Conservation (phyloP, 345 rosid genomes). For the Salix exigua region DNA sequence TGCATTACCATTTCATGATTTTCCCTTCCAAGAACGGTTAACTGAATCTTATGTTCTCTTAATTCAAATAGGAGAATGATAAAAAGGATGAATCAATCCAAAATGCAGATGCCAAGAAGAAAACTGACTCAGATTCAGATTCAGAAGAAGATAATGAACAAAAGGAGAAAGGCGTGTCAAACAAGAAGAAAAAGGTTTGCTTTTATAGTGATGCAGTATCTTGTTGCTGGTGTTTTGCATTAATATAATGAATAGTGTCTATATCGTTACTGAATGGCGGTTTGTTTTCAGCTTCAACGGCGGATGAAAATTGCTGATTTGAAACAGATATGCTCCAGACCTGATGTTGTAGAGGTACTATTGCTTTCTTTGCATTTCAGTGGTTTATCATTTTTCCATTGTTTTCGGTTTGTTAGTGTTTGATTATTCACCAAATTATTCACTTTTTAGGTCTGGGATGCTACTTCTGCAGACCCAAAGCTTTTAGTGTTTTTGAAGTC, state of each 20-base stretch:
- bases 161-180: slow-evolving; percentile 80
- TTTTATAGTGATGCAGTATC: neutral
- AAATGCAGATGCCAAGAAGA: slow-evolving; percentile 58
- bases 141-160: slow-evolving; percentile 66
- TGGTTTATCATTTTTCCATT: neutral
- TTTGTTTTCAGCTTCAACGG: slow-evolving; percentile 62
- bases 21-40: neutral
- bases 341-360: slow-evolving; percentile 96
- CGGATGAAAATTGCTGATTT: slow-evolving; percentile 94
- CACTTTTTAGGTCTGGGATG: slow-evolving; percentile 93
- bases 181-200: slow-evolving; percentile 78
- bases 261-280: neutral
- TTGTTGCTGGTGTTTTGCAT: neutral
- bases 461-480: slow-evolving; percentile 96
- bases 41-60: slow-evolving; percentile 2
- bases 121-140: slow-evolving; percentile 68
- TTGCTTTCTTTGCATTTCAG: slow-evolving; percentile 2
- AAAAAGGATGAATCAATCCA: slow-evolving; percentile 58
- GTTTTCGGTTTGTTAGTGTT: neutral
- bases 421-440: neutral
- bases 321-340: slow-evolving; percentile 89
- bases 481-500: slow-evolving; percentile 89
- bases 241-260: neutral
- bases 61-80: slow-evolving; percentile 49
- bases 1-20: neutral